Percentiles rank a stretch among this genome's conserved stretches.
Evolutionary conservation across 495 filamentous ascomycete species (phyloP).

Genomic region (Neurospora pannonica): DNA sequence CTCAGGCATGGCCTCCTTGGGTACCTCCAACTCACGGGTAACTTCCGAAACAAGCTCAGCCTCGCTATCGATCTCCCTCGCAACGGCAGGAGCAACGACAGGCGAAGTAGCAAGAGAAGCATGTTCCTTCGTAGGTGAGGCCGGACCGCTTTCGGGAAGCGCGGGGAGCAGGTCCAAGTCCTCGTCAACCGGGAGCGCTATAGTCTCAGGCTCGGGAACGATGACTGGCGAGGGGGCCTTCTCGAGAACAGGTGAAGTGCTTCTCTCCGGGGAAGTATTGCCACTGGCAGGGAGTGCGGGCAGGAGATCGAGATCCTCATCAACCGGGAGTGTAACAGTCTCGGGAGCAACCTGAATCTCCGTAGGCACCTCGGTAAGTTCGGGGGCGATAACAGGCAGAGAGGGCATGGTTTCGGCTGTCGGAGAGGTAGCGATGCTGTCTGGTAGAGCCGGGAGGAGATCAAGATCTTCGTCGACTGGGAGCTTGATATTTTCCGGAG

Average conservation of each 20-base stretch:
- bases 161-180: background rate
- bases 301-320: background rate
- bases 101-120: background rate
- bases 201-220: background rate
- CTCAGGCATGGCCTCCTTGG: background rate
- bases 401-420: background rate
- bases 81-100: background rate
- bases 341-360: background rate
- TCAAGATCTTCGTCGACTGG: background rate
- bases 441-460: background rate
- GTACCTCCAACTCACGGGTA: background rate
- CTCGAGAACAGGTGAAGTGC: background rate
- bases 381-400: background rate
- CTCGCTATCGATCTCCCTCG: background rate
- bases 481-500: background rate
- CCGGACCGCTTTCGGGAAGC: conserved; percentile 1
- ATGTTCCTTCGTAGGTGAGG: background rate
- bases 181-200: background rate
- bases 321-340: background rate
- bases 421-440: background rate
- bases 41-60: background rate
- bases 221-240: background rate
- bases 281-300: background rate
- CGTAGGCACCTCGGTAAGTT: background rate
- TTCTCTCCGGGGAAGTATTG: background rate